Percentiles rank a stretch among this genome's conserved stretches.
Conservation (phyloP, 2,329 filamentous ascomycete genomes). For the Lecanicillium sp. region DNA sequence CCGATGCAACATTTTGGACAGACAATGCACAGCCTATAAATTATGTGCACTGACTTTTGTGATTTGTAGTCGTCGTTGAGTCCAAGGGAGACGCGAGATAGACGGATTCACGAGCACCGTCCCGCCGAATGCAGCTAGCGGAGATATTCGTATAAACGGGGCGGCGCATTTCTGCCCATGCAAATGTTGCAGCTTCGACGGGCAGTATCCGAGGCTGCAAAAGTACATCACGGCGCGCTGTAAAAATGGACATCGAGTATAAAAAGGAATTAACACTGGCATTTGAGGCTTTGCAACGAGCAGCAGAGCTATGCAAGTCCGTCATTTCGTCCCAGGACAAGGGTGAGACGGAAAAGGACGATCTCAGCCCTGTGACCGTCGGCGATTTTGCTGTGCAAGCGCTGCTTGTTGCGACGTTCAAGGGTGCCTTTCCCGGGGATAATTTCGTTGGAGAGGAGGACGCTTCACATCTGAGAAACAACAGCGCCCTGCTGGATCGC, state of each 20-base stretch:
- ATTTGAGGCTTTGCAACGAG: conserved; percentile 33
- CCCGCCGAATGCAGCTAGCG: too few species aligned
- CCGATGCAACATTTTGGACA: too few species aligned
- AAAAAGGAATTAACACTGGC: conserved; percentile 33
- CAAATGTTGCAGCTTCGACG: too few species aligned
- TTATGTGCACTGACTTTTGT: neutral
- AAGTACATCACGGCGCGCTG: too few species aligned
- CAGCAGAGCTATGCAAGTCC: conserved; percentile 41
- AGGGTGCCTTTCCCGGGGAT: conserved; percentile 42
- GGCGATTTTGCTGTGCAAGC: conserved; percentile 54
- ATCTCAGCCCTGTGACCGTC: conserved; percentile 49
- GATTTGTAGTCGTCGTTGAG: neutral
- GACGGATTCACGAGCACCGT: too few species aligned
- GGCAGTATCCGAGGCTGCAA: too few species aligned
- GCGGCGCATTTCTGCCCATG: neutral
- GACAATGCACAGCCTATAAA: too few species aligned
- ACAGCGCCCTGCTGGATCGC: conserved; percentile 32
- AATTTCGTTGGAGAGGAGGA: conserved; percentile 49
- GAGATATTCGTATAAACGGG: neutral
- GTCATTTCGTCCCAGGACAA: conserved; percentile 41
- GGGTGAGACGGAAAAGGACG: conserved; percentile 43
- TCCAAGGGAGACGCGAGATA: too few species aligned
- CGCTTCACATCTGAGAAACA: conserved; percentile 36
- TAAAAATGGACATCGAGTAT: conserved; percentile 35
- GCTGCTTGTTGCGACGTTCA: conserved; percentile 42